These are phyloP conservation scores for Dioscorea cayenensis DNA, from an alignment of 116 monocot species.

Conservation along the genomic window DNA sequence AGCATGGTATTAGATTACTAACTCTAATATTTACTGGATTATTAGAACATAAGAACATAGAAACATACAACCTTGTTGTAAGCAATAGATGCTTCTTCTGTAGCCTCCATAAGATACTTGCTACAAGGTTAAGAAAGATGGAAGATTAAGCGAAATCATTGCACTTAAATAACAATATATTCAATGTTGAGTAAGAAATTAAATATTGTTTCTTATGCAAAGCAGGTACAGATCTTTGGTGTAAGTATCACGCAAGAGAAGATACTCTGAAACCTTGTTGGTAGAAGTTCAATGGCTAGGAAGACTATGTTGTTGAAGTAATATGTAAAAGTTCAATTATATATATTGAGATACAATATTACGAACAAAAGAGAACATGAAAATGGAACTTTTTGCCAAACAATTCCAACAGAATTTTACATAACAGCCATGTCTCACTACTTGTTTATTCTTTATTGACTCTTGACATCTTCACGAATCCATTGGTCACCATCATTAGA, in stretches of 20 bases:
- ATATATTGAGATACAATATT: no score
- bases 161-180: background rate
- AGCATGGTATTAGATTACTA: background rate
- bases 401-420: no score
- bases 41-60: background rate
- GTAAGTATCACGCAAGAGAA: conserved; percentile 89
- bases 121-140: conserved; percentile 24
- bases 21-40: background rate
- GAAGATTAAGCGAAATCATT: background rate
- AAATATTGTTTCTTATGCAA: conserved; percentile 74
- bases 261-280: conserved; percentile 73
- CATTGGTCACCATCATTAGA: no score
- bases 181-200: background rate
- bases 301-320: no score
- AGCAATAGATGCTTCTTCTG: conserved; percentile 86
- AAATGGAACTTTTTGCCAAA: no score
- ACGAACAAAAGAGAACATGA: no score
- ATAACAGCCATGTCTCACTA: no score
- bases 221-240: conserved; percentile 89
- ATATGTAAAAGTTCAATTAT: no score
- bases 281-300: background rate
- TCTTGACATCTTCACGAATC: no score
- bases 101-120: conserved; percentile 88
- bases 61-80: conserved; percentile 87
- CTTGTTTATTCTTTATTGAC: no score